Base-by-base conservation (phyloP, 176 grass and related monocot species). In the Poa pratensis region DNA sequence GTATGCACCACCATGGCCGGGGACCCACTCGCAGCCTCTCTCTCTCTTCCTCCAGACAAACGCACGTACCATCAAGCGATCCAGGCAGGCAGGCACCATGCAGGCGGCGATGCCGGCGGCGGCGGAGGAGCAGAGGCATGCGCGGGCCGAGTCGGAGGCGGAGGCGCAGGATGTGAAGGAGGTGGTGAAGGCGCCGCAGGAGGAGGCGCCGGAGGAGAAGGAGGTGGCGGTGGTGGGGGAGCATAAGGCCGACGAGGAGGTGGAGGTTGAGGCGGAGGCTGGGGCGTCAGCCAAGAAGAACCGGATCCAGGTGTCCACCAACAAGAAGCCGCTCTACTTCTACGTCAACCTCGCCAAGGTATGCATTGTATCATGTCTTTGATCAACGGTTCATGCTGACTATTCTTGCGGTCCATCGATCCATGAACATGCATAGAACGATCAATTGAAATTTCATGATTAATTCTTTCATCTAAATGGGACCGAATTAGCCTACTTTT, bases 321-420 rank as follows among this genome's bases (percentile, higher is more conserved):
- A 94, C 89, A 98, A 98, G 89, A 98, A 94, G 75, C 89, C 93
- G 11, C 86, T 98, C 70, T 95, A 95, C 80, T 98, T 98, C 84
- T 98, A 98, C 63, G 96, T 98, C 68, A 98, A 95, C 73, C 95
- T 98, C 72, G 91, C 95, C 82, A 97, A 95, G 89, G 95, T 94
- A 69, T 2, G 12, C 17, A 3, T 9, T 9, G 46, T 49, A 49
- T 49, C 5, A 42, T 42, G 7, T 42, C 5, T 18, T 65, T 65
- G 14, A 32, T 32, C 62, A 65, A 32, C 5, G 27, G 27, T 7
- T 8, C 26, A 6, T 65, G 62, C 16, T 17, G 62, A 64, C 0
- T 30, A 5, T 32, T 65, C 30, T 3, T 0, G 15, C 52, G 30
- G 13, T 65, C 8, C 3, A 32, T 16, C 27, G 14, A 65, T 32